Evolutionary conservation across 2,329 filamentous ascomycete genomes (phyloP).

Genomic region (Botrytis porri): DNA sequence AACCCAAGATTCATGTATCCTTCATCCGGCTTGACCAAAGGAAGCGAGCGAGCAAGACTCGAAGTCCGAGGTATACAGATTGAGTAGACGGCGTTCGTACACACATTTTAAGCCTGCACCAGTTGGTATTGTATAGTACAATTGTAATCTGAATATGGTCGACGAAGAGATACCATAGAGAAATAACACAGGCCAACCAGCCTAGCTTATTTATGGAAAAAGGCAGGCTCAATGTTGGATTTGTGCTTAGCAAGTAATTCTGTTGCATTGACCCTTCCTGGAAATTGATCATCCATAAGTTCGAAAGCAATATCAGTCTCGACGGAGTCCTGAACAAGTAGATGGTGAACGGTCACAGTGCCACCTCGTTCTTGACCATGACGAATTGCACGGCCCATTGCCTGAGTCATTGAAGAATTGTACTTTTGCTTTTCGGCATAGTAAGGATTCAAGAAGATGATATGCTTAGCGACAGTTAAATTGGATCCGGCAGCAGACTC

Average conservation of each 20-base stretch:
- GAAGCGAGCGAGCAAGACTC: background rate
- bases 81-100: background rate
- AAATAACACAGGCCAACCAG: background rate
- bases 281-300: background rate
- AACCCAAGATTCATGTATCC: background rate
- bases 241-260: background rate
- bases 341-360: background rate
- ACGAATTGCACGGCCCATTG: slow-evolving; percentile 57
- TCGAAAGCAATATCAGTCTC: slow-evolving; percentile 2
- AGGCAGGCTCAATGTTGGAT: background rate
- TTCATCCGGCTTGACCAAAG: background rate
- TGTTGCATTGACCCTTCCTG: background rate
- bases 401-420: slow-evolving; percentile 58
- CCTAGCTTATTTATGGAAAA: background rate
- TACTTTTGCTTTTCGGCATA: slow-evolving; percentile 45
- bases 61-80: background rate
- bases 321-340: background rate
- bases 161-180: background rate
- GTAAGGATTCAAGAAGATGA: slow-evolving; percentile 60
- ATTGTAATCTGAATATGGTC: background rate
- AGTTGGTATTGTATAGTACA: background rate
- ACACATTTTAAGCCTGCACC: background rate
- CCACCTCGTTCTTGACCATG: slow-evolving; percentile 47
- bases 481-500: slow-evolving; percentile 61
- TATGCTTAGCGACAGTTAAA: slow-evolving; percentile 60